These are phyloP conservation scores for Citrus reticulata DNA, from an alignment of 345 rosid genomes.

Conservation along the genomic window DNA sequence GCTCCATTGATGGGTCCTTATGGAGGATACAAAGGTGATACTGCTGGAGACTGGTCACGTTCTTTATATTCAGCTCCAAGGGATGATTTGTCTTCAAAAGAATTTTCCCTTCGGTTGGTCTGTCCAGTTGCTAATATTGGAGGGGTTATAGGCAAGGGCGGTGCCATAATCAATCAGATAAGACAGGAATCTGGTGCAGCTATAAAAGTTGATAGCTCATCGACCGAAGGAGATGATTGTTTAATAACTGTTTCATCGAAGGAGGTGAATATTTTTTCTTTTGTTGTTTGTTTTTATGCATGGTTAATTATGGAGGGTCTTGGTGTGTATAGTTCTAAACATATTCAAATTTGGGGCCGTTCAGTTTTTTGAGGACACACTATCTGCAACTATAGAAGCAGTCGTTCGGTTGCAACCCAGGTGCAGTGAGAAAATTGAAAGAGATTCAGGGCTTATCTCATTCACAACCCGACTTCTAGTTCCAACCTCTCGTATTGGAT, in stretches of 20 bases:
- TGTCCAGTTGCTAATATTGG: slow-evolving; percentile 83
- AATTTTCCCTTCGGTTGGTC: slow-evolving; percentile 75
- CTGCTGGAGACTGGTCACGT: slow-evolving; percentile 79
- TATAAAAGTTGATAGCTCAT: slow-evolving; percentile 86
- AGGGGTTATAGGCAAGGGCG: slow-evolving; percentile 95
- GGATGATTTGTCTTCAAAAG: slow-evolving; percentile 68
- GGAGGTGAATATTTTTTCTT: slow-evolving; percentile 56
- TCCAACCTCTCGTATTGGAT: slow-evolving; percentile 90
- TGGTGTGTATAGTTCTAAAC: slow-evolving; percentile 1
- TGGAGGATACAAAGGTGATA: slow-evolving; percentile 77
- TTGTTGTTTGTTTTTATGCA: background rate
- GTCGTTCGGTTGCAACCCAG: slow-evolving; percentile 84
- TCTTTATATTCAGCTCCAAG: slow-evolving; percentile 76
- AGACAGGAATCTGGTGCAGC: slow-evolving; percentile 85
- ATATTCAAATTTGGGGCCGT: slow-evolving; percentile 9
- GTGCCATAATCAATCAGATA: slow-evolving; percentile 83
- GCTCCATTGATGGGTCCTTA: slow-evolving; percentile 71
- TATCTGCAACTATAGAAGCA: slow-evolving; percentile 88
- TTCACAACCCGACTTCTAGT: slow-evolving; percentile 89
- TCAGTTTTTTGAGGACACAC: slow-evolving; percentile 80
- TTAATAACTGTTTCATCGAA: slow-evolving; percentile 75
- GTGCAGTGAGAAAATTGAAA: slow-evolving; percentile 88
- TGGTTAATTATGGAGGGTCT: background rate
- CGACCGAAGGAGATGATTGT: slow-evolving; percentile 86
- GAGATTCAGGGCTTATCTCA: slow-evolving; percentile 92